Evolutionary conservation across 164 flowering plant species (phyloP), one percentile per base, ranked within the genome.

Genomic region (Vitis rupestris): DNA sequence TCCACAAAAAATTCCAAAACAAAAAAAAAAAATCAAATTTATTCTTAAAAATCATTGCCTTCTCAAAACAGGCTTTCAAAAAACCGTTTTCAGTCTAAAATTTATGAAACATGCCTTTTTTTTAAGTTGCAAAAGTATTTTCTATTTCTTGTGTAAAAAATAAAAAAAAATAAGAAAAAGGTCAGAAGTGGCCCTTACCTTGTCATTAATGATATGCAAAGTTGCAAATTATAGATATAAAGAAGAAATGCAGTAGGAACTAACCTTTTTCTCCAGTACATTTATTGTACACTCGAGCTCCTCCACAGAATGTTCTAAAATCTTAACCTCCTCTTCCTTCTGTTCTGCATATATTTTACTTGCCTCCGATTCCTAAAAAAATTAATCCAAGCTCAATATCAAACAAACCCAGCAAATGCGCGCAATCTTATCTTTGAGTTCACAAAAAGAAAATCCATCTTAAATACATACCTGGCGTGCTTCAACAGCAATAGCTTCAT

Each of bases 241-340:
- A 62, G 6, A 63, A 13, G 27, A 48, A 73, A 72, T 23, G 10
- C 27, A 53, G 17, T 31, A 37, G 19, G 53, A 50, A 52, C 76
- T 54, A 72, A 90, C 98, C 93, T 90, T 91, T 69, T 80, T 84
- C 80, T 91, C 98, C 80, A 91, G 64, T 37, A 90, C 85, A 84
- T 90, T 85, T 51, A 94, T 76, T 55, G 98, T 94, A 74, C 68
- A 56, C 74, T 94, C 97, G 69, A 94, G 94, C 81, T 94, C 98
- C 83, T 90, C 94, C 27, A 94, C 83, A 13, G 96, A 94, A 59
- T 57, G 82, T 72, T 94, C 98, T 54, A 94, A 82, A 76, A 94
- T 85, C 78, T 77, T 88, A 65, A 81, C 94, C 81, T 94, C 98
- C 83, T 91, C 96, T 81, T 94, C 96, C 82, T 91, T 94, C 66